phyloP scores from a whole-genome alignment of 2,329 filamentous ascomycete genomes.

The Aspergillus uvarum region DNA sequence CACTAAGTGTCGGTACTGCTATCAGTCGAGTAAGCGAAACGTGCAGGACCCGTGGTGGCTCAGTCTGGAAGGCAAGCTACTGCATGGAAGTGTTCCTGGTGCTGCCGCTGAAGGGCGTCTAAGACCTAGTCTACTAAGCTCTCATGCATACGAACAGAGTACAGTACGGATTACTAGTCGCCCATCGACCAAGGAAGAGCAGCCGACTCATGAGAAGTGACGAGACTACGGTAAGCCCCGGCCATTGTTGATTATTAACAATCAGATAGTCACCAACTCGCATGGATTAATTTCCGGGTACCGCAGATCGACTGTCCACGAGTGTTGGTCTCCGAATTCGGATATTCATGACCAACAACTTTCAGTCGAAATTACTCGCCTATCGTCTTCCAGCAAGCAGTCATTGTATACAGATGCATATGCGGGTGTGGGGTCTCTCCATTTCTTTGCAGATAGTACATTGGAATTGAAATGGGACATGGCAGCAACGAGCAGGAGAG shows the following conservation, averaged over 20 bases:
- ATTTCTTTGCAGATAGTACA: not conserved
- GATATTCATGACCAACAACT: not conserved
- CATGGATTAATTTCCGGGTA: conserved; percentile 17
- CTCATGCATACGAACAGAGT: not conserved
- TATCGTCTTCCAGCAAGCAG: not conserved
- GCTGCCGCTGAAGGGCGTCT: not conserved
- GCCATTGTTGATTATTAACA: not conserved
- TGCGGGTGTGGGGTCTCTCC: not conserved
- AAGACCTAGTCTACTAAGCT: not conserved
- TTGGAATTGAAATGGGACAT: not conserved
- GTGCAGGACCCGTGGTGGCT: not conserved
- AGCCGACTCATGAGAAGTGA: not conserved
- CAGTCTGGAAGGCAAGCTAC: not conserved
- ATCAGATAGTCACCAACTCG: not conserved
- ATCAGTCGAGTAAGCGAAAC: not conserved
- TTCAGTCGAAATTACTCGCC: not conserved
- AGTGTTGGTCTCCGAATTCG: not conserved
- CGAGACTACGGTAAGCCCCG: not conserved
- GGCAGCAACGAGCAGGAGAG: not conserved
- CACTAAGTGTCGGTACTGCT: not conserved
- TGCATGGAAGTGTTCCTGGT: not conserved
- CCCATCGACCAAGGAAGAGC: not conserved
- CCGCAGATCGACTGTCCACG: conserved; percentile 11
- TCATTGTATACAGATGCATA: not conserved
- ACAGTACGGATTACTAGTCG: not conserved